Base-by-base conservation (phyloP, 768 basidiomycete genomes). In the button mushroom (Agaricus bisporus) region DNA sequence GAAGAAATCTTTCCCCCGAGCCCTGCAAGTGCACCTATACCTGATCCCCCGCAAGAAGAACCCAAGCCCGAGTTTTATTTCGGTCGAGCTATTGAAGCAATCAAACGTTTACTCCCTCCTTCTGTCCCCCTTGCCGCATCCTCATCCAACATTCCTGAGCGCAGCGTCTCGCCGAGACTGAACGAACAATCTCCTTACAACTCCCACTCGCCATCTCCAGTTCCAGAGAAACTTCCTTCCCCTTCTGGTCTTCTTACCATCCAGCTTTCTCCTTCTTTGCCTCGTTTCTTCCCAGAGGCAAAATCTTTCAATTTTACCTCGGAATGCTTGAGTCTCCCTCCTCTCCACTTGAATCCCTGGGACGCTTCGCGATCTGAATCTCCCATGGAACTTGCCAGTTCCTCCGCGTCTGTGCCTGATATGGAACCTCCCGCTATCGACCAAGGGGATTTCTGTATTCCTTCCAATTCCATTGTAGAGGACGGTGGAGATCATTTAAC, bases 321-420 rank as follows among this genome's bases (percentile, higher is more conserved):
- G 11, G 3, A 54, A 1, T 54, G 42, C 35, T 48, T 41, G 25
- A 29, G 28, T 20, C 39, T 54, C 22, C 53, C 46, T 22, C 53
- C 46, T 14, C 32, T 48, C 53, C 17, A 22, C 26, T 20, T 6
- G 3, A 6, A 11, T 17, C 29, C 29, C 29, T 61, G 11, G 49
- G 44, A 62, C 36, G 57, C 57, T 29, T 73, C 72, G 1, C 68
- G 70, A 38, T 75, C 76, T 22, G 68, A 67, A 41, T 77, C 79
- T 5, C 76, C 78, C 0, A 78, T 80, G 71, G 76, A 77, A 17
- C 64, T 79, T 4, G 69, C 69, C 11, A 75, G 72, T 20, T 73
- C 75, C 3, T 68, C 70, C 14, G 58, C 65, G 10, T 59, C 62
- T 2, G 11, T 6, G 54, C 60, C 14, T 26, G 53, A 43, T 12